Evolutionary conservation across 768 basidiomycete genomes (phyloP).

Genomic region (Termitomyces eurrhizus): DNA sequence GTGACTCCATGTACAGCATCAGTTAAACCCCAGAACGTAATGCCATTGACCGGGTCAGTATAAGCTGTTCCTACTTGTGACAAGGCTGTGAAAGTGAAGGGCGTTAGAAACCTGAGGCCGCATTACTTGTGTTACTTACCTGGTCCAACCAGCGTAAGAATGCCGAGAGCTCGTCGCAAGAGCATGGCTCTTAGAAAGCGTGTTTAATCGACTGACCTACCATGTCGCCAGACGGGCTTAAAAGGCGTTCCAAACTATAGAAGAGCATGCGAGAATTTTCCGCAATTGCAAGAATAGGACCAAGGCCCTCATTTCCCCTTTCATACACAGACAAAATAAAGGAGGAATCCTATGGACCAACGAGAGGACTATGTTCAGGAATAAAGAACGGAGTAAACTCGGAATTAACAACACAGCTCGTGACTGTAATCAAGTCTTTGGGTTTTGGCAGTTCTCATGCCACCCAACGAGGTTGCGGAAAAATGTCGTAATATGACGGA

Average conservation of each 20-base stretch:
- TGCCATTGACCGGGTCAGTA: conserved; percentile 51
- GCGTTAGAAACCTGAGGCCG: neutral
- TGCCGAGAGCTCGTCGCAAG: conserved; percentile 26
- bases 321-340: conserved; percentile 4
- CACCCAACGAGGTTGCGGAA: conserved; percentile 9
- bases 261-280: conserved; percentile 21
- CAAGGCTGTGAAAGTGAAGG: conserved; percentile 25
- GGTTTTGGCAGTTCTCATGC: neutral
- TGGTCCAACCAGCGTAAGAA: conserved; percentile 37
- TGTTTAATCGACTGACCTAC: conserved; percentile 4
- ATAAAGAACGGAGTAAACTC: conserved; percentile 23
- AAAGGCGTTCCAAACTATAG: conserved; percentile 11
- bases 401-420: conserved; percentile 17
- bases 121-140: conserved; percentile 26
- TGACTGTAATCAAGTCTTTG: conserved; percentile 10
- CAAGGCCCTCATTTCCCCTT: conserved; percentile 14
- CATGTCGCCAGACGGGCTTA: conserved; percentile 12
- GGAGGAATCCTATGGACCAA: conserved; percentile 10
- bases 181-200: conserved; percentile 26
- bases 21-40: conserved; percentile 44
- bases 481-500: conserved; percentile 7
- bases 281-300: conserved; percentile 19
- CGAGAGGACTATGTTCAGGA: neutral
- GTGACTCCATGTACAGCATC: conserved; percentile 39
- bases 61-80: conserved; percentile 42